Percentiles rank a stretch among this genome's conserved stretches.
phyloP scores from a whole-genome alignment of 495 filamentous ascomycete genomes.

The Hyaloscypha variabilis region DNA sequence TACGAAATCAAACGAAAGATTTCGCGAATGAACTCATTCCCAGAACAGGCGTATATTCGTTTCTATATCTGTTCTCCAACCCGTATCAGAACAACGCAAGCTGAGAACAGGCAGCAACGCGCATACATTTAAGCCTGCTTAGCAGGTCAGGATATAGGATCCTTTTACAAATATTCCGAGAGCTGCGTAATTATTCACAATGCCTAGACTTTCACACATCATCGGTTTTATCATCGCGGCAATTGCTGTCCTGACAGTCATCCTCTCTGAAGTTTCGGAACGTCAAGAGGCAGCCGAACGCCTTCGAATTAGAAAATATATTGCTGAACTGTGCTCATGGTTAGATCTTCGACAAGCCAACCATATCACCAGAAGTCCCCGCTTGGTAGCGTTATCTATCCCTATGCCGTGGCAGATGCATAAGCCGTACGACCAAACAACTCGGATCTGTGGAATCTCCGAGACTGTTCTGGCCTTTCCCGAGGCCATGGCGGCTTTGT shows the following conservation, averaged over 20 bases:
- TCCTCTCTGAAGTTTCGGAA: not conserved
- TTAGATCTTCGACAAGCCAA: not conserved
- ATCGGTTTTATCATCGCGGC: not conserved
- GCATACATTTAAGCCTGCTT: no score
- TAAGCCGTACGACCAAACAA: not conserved
- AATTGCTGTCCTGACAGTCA: not conserved
- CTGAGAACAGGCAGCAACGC: no score
- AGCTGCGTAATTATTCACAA: no score
- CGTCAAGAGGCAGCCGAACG: not conserved
- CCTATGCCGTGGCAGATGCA: not conserved
- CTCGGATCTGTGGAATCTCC: not conserved
- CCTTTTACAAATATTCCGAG: no score
- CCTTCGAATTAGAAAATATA: not conserved
- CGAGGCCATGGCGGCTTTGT: not conserved
- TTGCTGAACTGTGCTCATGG: not conserved
- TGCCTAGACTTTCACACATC: not conserved
- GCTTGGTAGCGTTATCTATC: not conserved
- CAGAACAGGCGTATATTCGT: no score
- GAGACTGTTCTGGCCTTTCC: not conserved
- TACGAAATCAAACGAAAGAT: no score
- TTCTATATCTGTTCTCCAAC: no score
- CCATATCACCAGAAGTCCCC: not conserved
- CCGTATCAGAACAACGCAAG: no score
- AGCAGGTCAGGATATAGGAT: no score
- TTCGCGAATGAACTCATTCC: no score